Conservation (phyloP, 192 early-diverging fungal species). For the Rhizophagus clarus region DNA sequence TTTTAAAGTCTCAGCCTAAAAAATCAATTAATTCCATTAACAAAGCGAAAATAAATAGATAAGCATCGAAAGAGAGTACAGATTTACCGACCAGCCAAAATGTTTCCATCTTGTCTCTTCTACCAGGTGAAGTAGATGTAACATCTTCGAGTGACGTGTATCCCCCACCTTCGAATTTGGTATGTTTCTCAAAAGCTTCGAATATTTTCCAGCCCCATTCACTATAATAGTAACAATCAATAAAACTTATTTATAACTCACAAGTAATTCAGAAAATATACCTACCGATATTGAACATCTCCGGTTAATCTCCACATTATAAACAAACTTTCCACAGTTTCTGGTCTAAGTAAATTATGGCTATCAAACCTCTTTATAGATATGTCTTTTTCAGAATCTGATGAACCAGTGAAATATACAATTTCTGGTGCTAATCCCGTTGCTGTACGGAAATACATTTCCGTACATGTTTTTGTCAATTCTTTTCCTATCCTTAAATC, state of each 20-base stretch:
- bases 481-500: conserved; percentile 79
- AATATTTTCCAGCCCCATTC: conserved; percentile 90
- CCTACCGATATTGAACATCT: conserved; percentile 77
- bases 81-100: conserved; percentile 59
- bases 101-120: conserved; percentile 77
- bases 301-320: conserved; percentile 85
- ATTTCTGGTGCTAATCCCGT: conserved; percentile 88
- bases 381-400: conserved; percentile 57
- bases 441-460: conserved; percentile 78
- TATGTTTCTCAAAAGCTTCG: conserved; percentile 78
- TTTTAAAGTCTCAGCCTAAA: conserved; percentile 91
- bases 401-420: conserved; percentile 67
- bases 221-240: conserved; percentile 37
- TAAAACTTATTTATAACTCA: background rate
- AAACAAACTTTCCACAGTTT: conserved; percentile 90
- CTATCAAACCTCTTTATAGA: conserved; percentile 62
- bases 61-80: background rate
- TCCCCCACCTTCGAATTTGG: conserved; percentile 64
- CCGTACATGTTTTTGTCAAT: conserved; percentile 72
- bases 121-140: conserved; percentile 46
- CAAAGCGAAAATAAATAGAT: background rate
- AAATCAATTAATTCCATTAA: background rate
- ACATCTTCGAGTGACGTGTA: conserved; percentile 65
- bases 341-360: conserved; percentile 85
- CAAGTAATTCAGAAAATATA: background rate